Evolutionary conservation across 768 basidiomycete genomes (phyloP).

Genomic region (Leccinum olivaceopallidum): DNA sequence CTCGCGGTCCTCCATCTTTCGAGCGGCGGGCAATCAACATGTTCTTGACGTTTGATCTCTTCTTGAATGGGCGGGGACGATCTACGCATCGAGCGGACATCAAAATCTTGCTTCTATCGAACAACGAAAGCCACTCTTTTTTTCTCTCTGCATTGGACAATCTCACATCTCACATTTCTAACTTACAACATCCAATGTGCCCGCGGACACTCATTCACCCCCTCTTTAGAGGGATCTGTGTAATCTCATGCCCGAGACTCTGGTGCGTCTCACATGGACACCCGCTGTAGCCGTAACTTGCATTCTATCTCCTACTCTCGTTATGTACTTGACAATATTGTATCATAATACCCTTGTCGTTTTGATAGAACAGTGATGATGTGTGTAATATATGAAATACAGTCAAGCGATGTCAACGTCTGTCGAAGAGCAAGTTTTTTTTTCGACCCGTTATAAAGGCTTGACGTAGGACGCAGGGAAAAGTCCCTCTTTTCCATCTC

Average conservation of each 20-base stretch:
- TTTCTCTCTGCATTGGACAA: slow-evolving; percentile 15
- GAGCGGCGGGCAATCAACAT: slow-evolving; percentile 29
- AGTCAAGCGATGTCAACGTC: background rate
- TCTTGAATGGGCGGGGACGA: slow-evolving; percentile 11
- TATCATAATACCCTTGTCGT: slow-evolving; percentile 29
- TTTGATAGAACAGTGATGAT: slow-evolving; percentile 21
- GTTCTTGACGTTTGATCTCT: slow-evolving; percentile 29
- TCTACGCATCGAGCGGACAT: slow-evolving; percentile 18
- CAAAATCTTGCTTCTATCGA: slow-evolving; percentile 24
- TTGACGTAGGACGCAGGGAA: slow-evolving; percentile 74
- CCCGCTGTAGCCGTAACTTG: slow-evolving; percentile 29
- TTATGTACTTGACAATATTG: slow-evolving; percentile 30
- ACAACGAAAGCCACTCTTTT: slow-evolving; percentile 14
- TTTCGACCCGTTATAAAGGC: slow-evolving; percentile 35
- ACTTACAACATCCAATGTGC: slow-evolving; percentile 17
- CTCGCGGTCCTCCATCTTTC: slow-evolving; percentile 46
- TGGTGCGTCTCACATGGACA: slow-evolving; percentile 28
- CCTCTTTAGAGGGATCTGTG: background rate
- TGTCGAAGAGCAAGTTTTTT: no score
- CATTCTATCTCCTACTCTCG: slow-evolving; percentile 32
- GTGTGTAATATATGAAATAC: slow-evolving; percentile 10
- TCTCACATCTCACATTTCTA: slow-evolving; percentile 30
- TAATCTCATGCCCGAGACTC: slow-evolving; percentile 7
- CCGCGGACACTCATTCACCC: slow-evolving; percentile 23
- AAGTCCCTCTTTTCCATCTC: slow-evolving; percentile 56